Evolutionary conservation across 768 basidiomycete species (phyloP).

Genomic region (Daedalea quercina): DNA sequence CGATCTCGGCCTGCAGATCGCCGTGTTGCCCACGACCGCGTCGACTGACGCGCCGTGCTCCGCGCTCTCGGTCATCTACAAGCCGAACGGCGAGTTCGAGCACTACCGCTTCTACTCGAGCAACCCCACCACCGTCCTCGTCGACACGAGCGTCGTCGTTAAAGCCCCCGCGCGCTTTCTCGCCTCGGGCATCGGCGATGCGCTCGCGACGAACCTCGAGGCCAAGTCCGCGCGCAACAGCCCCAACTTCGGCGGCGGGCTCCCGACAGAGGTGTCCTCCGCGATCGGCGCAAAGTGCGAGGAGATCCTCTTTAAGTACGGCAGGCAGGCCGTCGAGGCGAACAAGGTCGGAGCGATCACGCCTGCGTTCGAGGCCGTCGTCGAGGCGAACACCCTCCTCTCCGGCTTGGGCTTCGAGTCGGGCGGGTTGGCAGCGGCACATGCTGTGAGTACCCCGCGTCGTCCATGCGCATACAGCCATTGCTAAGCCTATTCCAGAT

Average conservation of each 20-base stretch:
- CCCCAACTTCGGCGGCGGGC: slow-evolving; percentile 23
- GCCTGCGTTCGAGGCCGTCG: slow-evolving; percentile 26
- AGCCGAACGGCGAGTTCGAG: slow-evolving; percentile 22
- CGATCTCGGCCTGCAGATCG: slow-evolving; percentile 20
- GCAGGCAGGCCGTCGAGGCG: slow-evolving; percentile 24
- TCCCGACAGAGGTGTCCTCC: slow-evolving; percentile 23
- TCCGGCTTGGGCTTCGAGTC: slow-evolving; percentile 27
- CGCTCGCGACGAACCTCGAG: slow-evolving; percentile 27
- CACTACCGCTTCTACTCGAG: slow-evolving; percentile 23
- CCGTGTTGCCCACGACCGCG: slow-evolving; percentile 24
- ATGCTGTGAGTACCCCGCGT: slow-evolving; percentile 19
- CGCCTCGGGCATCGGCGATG: slow-evolving; percentile 26
- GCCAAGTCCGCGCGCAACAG: slow-evolving; percentile 18
- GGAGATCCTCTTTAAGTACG: slow-evolving; percentile 27
- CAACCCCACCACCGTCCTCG: slow-evolving; percentile 23
- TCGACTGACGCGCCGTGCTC: slow-evolving; percentile 28
- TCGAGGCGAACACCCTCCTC: slow-evolving; percentile 26
- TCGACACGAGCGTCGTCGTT: slow-evolving; percentile 25
- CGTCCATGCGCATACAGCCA: neutral
- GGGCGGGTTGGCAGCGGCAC: slow-evolving; percentile 25
- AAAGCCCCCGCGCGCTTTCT: slow-evolving; percentile 24
- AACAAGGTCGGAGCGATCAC: slow-evolving; percentile 23
- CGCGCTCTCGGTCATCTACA: slow-evolving; percentile 27
- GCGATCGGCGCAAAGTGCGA: slow-evolving; percentile 26
- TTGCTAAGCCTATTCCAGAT: slow-evolving; percentile 13